These are phyloP conservation scores for Friedmanniomyces endolithicus DNA, from an alignment of 495 filamentous ascomycete genomes.

Conservation along the genomic window DNA sequence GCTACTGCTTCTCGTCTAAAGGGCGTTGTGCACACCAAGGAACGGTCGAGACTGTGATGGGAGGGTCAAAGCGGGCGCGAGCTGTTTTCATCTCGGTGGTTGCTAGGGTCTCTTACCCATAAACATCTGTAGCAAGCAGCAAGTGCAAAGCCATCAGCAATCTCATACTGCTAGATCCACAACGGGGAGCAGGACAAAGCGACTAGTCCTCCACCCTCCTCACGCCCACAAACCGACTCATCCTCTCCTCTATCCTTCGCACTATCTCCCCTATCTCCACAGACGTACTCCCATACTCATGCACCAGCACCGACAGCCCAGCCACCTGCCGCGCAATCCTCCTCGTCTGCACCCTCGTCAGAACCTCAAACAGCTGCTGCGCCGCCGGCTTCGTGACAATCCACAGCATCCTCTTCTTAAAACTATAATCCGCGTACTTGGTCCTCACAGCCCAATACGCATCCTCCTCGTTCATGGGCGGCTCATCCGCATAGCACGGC, in stretches of 20 bases:
- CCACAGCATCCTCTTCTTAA: slow-evolving; percentile 18
- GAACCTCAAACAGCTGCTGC: slow-evolving; percentile 14
- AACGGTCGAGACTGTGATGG: no score
- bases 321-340: slow-evolving; percentile 24
- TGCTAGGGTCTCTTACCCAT: no score
- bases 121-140: no score
- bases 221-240: slow-evolving; percentile 17
- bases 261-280: slow-evolving; percentile 12
- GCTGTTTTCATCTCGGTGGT: no score
- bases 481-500: slow-evolving; percentile 5
- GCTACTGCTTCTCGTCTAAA: no score
- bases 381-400: slow-evolving; percentile 19
- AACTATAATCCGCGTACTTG: slow-evolving; percentile 15
- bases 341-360: slow-evolving; percentile 21
- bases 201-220: slow-evolving; percentile 14
- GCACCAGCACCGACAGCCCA: slow-evolving; percentile 9
- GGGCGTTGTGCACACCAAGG: no score
- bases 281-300: slow-evolving; percentile 7
- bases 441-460: slow-evolving; percentile 15
- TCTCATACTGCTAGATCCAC: background rate
- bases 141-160: background rate
- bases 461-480: slow-evolving; percentile 13
- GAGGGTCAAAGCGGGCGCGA: no score
- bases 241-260: slow-evolving; percentile 15
- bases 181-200: background rate